Base-by-base conservation (phyloP, 306 rosid species). In the Prunus mira region DNA sequence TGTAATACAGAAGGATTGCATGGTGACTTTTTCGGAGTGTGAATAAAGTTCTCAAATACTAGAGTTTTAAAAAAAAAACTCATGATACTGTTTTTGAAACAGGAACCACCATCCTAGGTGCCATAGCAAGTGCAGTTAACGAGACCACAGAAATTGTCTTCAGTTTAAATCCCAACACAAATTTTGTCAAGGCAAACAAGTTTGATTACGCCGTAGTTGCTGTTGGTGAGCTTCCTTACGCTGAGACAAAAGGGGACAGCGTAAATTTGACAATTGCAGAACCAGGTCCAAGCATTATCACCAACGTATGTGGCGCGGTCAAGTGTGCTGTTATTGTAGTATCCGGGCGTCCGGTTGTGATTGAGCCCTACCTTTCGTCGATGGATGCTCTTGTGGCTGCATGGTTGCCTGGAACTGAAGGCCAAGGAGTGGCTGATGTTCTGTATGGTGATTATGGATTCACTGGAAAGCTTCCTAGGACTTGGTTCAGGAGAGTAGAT, bases 311-410 rank as follows among this genome's bases (percentile, higher is more conserved):
- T 58, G 69, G 61, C 2, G 61, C 81, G 10, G 74, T 93, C 52
- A 83, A 74, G 63, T 91, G 96, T 67, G 86, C 82, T 2, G 96
- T 93, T 12, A 85, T 93, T 9, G 83, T 93, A 0, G 13, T 93
- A 77, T 83, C 96, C 0, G 98, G 98, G 15, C 96, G 98, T 52
- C 97, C 97, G 1, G 92, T 93, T 7, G 91, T 91, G 85, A 65
- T 93, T 67, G 77, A 93, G 76, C 97, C 96, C 32, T 87, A 93
- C 69, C 80, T 93, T 7, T 67, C 87, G 14, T 69, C 63, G 64
- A 80, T 90, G 9, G 93, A 93, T 34, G 92, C 97, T 5, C 93
- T 89, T 67, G 91, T 91, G 7, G 96, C 97, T 4, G 97, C 98
- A 12, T 93, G 98, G 98, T 97, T 93, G 62, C 98, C 97, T 0